Conservation (phyloP, 306 rosid species). For the Lupinus albus region DNA sequence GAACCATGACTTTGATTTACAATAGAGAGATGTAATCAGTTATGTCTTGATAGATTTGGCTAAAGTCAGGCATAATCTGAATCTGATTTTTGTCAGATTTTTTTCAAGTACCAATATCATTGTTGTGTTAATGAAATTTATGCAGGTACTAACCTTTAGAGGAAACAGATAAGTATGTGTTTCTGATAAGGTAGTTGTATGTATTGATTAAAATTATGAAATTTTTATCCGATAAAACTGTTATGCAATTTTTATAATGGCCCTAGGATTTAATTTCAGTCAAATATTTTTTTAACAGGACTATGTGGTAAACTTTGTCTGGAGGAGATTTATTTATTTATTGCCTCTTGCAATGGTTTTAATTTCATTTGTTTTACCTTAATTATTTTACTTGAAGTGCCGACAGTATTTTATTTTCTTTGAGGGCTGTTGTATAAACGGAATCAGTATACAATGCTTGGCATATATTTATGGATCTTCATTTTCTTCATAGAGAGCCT, state of each 20-base stretch:
- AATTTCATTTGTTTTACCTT: background rate
- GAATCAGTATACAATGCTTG: background rate
- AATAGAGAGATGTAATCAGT: background rate
- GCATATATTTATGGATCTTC: background rate
- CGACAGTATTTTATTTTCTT: background rate
- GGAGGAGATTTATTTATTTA: background rate
- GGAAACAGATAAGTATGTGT: background rate
- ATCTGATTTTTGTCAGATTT: background rate
- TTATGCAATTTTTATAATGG: background rate
- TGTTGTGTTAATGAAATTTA: background rate
- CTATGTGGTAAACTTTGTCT: background rate
- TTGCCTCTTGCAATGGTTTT: slow-evolving; percentile 3
- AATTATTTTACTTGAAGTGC: background rate
- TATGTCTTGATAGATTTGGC: background rate
- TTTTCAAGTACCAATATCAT: background rate
- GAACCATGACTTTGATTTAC: background rate
- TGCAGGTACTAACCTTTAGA: background rate
- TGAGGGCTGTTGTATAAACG: background rate
- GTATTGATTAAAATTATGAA: background rate
- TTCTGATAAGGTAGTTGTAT: background rate
- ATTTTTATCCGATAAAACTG: background rate
- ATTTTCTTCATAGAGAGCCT: background rate
- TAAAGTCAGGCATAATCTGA: slow-evolving; percentile 2
- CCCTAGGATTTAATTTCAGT: background rate
- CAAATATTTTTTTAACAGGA: no score